A percentile compares a stretch with the other conserved stretches of the same genome.
These are phyloP conservation scores for Stylosanthes scabra DNA, from an alignment of 331 rosid species.

Conservation along the genomic window DNA sequence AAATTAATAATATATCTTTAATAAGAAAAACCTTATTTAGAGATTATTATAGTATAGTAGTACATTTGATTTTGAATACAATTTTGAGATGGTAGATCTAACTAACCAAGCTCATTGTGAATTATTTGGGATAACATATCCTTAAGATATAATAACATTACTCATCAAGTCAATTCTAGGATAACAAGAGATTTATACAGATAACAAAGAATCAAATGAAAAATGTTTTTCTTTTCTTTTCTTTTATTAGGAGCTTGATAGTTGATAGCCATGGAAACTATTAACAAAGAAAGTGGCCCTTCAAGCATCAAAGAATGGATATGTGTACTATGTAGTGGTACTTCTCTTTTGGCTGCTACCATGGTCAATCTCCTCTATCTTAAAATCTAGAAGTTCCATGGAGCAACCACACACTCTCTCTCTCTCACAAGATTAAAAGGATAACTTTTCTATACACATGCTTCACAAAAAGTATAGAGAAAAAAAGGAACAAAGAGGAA, in stretches of 20 bases:
- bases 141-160: neutral
- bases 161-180: neutral
- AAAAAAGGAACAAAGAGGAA: neutral
- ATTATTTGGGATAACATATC: neutral
- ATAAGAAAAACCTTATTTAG: neutral
- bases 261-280: constrained; percentile 52
- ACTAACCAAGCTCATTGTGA: neutral
- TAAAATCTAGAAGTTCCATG: constrained; percentile 74
- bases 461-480: constrained; percentile 39
- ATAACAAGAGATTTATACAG: neutral
- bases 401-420: constrained; percentile 36
- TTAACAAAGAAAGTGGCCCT: constrained; percentile 64
- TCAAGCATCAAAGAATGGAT: constrained; percentile 81
- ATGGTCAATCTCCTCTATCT: constrained; percentile 63
- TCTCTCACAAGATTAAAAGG: constrained; percentile 25
- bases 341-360: constrained; percentile 60
- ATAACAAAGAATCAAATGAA: constrained; percentile 11
- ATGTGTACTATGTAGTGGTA: constrained; percentile 41
- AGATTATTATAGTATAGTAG: neutral
- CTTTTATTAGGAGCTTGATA: constrained; percentile 60
- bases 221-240: constrained; percentile 46
- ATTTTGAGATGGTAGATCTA: neutral
- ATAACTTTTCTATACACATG: constrained; percentile 51
- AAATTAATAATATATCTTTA: too few species aligned
- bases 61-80: too few species aligned